Percentiles rank a stretch among this genome's conserved stretches.
Evolutionary conservation across 2,329 filamentous ascomycete species (phyloP).

Genomic region (Botrytis galanthina): DNA sequence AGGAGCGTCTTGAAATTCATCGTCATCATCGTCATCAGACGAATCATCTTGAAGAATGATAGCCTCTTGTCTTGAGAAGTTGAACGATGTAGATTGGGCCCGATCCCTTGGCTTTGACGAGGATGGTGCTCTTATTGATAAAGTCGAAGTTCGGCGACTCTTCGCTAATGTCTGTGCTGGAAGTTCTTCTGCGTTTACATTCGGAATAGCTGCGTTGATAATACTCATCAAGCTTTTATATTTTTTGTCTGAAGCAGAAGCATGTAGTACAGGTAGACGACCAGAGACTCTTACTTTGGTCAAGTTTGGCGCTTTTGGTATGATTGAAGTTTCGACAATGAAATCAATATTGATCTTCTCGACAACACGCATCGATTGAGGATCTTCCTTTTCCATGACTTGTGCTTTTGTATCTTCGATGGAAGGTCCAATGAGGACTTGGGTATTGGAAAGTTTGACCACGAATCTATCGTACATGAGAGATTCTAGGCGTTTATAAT

Average conservation of each 20-base stretch:
- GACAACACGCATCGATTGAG: conserved; percentile 79
- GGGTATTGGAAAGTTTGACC: conserved; percentile 89
- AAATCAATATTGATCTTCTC: conserved; percentile 98
- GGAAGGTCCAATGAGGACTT: conserved; percentile 91
- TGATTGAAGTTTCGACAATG: conserved; percentile 89
- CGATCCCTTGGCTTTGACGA: conserved; percentile 49
- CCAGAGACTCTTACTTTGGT: conserved; percentile 90
- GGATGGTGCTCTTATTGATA: conserved; percentile 24
- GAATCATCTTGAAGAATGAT: conserved; percentile 64
- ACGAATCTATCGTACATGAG: conserved; percentile 98
- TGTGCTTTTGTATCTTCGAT: conserved; percentile 87
- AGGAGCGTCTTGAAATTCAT: conserved; percentile 64
- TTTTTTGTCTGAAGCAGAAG: conserved; percentile 87
- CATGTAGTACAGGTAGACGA: conserved; percentile 87
- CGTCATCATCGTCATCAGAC: conserved; percentile 59
- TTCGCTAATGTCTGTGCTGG: conserved; percentile 18
- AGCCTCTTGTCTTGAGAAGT: conserved; percentile 69
- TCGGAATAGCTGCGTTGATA: conserved; percentile 92
- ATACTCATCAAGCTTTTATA: conserved; percentile 97
- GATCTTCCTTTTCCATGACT: conserved; percentile 64
- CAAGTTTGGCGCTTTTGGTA: conserved; percentile 92
- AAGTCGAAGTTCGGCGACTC: conserved; percentile 21
- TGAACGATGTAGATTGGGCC: conserved; percentile 68
- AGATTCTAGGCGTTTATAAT: conserved; percentile 82
- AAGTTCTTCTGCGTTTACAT: conserved; percentile 58